phyloP scores from a whole-genome alignment of 23 red algal genomes.

The Pyropia haitanensis region DNA sequence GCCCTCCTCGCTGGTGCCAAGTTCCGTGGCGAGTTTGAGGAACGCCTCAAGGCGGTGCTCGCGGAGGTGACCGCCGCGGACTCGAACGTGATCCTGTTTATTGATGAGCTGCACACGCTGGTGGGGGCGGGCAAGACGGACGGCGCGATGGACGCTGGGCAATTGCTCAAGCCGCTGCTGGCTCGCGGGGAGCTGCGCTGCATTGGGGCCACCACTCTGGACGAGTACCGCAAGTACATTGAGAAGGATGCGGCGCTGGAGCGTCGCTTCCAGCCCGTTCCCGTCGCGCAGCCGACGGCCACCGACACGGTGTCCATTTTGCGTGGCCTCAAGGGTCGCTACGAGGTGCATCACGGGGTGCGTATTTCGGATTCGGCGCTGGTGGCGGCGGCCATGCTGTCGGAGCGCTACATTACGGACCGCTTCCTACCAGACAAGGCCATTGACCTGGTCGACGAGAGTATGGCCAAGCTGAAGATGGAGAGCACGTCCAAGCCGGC shows the following conservation, averaged over 20 bases:
- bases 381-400: slow-evolving; percentile 79
- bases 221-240: slow-evolving; percentile 99
- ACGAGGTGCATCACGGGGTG: slow-evolving; percentile 96
- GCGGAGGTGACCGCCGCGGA: slow-evolving; percentile 82
- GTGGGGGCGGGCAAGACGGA: slow-evolving; percentile 98
- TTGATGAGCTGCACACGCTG: slow-evolving; percentile 98
- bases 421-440: slow-evolving; percentile 99
- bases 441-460: slow-evolving; percentile 96
- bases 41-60: slow-evolving; percentile 97
- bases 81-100: slow-evolving; percentile 86
- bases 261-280: slow-evolving; percentile 89
- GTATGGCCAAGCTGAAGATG: slow-evolving; percentile 93
- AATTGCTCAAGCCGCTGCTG: slow-evolving; percentile 96
- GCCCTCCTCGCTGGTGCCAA: slow-evolving; percentile 98
- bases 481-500: slow-evolving; percentile 94
- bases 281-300: slow-evolving; percentile 89
- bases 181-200: slow-evolving; percentile 95
- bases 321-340: slow-evolving; percentile 89
- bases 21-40: slow-evolving; percentile 97
- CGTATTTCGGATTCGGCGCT: slow-evolving; percentile 88
- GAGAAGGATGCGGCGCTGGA: slow-evolving; percentile 99
- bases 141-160: slow-evolving; percentile 97
- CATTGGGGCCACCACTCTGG: slow-evolving; percentile 96
- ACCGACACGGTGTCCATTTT: slow-evolving; percentile 92
- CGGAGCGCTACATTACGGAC: slow-evolving; percentile 90